Percentiles rank a stretch among this genome's conserved stretches.
Conservation (phyloP, 169 alveolate species). For the Sarcocystis neurona region DNA sequence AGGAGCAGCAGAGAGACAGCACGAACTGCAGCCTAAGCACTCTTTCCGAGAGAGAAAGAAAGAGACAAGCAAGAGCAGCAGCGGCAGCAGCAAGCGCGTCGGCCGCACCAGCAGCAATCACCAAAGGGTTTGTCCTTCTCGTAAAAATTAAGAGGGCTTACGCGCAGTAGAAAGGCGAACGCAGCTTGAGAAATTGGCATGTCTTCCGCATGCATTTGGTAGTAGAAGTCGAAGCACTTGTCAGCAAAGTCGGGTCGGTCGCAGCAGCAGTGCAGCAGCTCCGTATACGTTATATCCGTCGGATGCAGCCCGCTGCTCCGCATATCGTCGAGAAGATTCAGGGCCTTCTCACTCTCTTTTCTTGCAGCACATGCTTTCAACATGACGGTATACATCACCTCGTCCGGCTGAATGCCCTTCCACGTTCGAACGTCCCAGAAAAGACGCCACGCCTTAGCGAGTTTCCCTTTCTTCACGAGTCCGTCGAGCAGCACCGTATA, state of each 20-base stretch:
- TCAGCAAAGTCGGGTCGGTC: conserved; percentile 69
- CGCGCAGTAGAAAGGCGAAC: conserved; percentile 21
- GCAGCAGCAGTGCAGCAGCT: conserved; percentile 32
- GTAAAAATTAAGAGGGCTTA: too few relatives aligned
- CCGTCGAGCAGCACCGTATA: conserved; percentile 82
- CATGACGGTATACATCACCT: conserved; percentile 81
- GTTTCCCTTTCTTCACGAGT: conserved; percentile 61
- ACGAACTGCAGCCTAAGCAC: too few relatives aligned
- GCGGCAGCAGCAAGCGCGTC: too few relatives aligned
- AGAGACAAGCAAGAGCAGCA: too few relatives aligned
- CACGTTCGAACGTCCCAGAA: conserved; percentile 79
- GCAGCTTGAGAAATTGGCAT: conserved; percentile 61
- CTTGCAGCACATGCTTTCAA: conserved; percentile 65
- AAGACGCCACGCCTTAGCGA: conserved; percentile 78
- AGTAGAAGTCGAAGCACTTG: conserved; percentile 78
- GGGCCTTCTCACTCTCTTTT: conserved; percentile 80
- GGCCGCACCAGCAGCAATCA: too few relatives aligned
- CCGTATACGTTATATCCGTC: conserved; percentile 76
- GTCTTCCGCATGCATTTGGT: conserved; percentile 78
- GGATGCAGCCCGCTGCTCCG: conserved; percentile 68
- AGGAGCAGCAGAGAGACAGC: too few relatives aligned
- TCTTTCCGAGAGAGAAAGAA: too few relatives aligned
- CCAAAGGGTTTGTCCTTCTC: too few relatives aligned
- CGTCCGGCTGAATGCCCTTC: conserved; percentile 83
- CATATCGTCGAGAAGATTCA: conserved; percentile 79